Percentiles rank a stretch among this genome's conserved stretches.
phyloP scores from a whole-genome alignment of 164 flowering plant species.

The Nymphaea colorata region DNA sequence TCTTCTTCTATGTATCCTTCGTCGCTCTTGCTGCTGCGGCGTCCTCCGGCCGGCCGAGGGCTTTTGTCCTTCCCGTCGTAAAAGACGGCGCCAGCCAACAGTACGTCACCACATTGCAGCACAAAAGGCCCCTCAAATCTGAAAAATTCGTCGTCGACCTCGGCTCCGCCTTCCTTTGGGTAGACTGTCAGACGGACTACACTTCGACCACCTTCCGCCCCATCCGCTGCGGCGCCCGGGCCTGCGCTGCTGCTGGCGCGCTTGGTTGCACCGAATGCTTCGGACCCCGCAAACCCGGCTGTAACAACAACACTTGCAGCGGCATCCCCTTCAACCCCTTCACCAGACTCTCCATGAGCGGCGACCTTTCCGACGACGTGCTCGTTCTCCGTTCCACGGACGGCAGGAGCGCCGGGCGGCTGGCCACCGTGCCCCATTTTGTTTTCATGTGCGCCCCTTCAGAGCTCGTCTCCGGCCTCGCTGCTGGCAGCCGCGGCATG shows the following conservation, averaged over 20 bases:
- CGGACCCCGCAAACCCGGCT: conserved; percentile 6
- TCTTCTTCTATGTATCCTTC: background rate
- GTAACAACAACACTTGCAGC: conserved; percentile 21
- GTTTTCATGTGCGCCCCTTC: conserved; percentile 17
- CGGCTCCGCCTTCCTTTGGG: conserved; percentile 20
- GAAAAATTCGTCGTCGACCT: conserved; percentile 14
- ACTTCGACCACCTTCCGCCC: conserved; percentile 13
- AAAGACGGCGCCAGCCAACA: conserved; percentile 22
- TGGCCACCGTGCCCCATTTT: conserved; percentile 10
- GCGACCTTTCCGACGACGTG: conserved; percentile 11
- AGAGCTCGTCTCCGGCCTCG: conserved; percentile 18
- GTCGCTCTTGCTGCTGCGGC: background rate
- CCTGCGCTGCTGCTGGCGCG: conserved; percentile 13
- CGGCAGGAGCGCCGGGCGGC: conserved; percentile 15
- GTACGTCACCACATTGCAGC: conserved; percentile 14
- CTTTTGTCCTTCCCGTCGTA: conserved; percentile 17
- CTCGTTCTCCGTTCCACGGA: conserved; percentile 15
- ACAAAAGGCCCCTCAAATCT: conserved; percentile 17
- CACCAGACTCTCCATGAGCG: conserved; percentile 3
- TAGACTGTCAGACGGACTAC: conserved; percentile 13
- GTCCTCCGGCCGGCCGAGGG: conserved; percentile 10
- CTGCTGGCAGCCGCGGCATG: conserved; percentile 7
- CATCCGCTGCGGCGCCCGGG: conserved; percentile 15
- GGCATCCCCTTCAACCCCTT: conserved; percentile 9
- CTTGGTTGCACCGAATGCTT: conserved; percentile 8